A percentile compares a stretch with the other conserved stretches of the same genome.
phyloP scores from a whole-genome alignment of 331 rosid species.

The Rosa hybrid region DNA sequence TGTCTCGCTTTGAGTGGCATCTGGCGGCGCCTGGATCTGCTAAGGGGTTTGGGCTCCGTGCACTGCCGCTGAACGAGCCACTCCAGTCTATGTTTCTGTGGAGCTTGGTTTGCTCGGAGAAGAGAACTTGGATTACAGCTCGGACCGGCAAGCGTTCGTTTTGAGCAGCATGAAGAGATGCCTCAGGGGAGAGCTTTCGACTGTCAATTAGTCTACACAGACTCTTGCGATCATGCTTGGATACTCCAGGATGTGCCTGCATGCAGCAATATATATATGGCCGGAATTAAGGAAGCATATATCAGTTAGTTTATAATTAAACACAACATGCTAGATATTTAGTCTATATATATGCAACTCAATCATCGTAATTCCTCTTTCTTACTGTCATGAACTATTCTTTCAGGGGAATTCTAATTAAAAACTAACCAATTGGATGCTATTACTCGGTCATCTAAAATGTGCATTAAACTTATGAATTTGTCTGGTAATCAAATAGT shows the following conservation, averaged over 20 bases:
- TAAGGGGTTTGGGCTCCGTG: slow-evolving; percentile 51
- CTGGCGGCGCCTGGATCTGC: slow-evolving; percentile 32
- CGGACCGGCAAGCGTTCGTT: slow-evolving; percentile 88
- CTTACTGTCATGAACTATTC: background rate
- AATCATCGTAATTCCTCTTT: background rate
- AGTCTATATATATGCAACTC: background rate
- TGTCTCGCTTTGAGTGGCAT: slow-evolving; percentile 71
- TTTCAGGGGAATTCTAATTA: too few relatives aligned
- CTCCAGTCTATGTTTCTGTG: slow-evolving; percentile 72
- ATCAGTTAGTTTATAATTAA: background rate
- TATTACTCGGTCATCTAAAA: background rate
- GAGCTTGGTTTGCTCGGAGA: slow-evolving; percentile 71
- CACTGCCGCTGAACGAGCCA: slow-evolving; percentile 52
- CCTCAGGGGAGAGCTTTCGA: slow-evolving; percentile 82
- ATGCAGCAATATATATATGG: background rate
- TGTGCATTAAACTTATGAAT: background rate
- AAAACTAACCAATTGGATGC: too few relatives aligned
- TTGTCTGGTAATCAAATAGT: background rate
- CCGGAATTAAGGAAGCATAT: background rate
- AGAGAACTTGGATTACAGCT: slow-evolving; percentile 85
- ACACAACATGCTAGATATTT: background rate
- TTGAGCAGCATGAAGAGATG: slow-evolving; percentile 88
- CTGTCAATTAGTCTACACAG: slow-evolving; percentile 74
- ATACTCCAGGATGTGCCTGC: slow-evolving; percentile 76
- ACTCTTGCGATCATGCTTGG: slow-evolving; percentile 79